A percentile compares a stretch with the other conserved stretches of the same genome.
Conservation (phyloP, 2,329 filamentous ascomycete species). For the Cryphonectria naterciae region DNA sequence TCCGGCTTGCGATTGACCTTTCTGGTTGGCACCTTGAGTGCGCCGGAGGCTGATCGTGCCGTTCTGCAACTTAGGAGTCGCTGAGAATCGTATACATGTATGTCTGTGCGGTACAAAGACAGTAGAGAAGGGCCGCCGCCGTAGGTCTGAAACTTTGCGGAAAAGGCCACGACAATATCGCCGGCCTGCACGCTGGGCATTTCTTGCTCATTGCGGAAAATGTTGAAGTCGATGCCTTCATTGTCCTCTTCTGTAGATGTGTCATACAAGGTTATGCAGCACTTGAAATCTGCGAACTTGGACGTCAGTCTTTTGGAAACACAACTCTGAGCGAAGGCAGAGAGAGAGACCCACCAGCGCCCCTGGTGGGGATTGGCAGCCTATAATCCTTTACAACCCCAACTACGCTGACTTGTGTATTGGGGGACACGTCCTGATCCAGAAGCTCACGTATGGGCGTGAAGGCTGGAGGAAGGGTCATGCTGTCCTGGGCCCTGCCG, state of each 20-base stretch:
- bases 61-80: not conserved
- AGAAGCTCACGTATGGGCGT: slow-evolving; percentile 47
- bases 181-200: slow-evolving; percentile 55
- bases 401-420: slow-evolving; percentile 59
- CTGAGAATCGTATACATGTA: slow-evolving; percentile 48
- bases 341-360: slow-evolving; percentile 49
- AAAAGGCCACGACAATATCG: slow-evolving; percentile 68
- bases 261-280: slow-evolving; percentile 65
- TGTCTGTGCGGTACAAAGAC: slow-evolving; percentile 45
- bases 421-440: slow-evolving; percentile 39
- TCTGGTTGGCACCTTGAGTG: slow-evolving; percentile 34
- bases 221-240: slow-evolving; percentile 53
- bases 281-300: slow-evolving; percentile 58
- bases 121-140: slow-evolving; percentile 46
- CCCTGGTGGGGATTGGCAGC: slow-evolving; percentile 53
- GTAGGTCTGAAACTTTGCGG: slow-evolving; percentile 55
- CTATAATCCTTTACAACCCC: slow-evolving; percentile 72
- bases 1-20: slow-evolving; percentile 29
- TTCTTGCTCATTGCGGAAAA: slow-evolving; percentile 59
- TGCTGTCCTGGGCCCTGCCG: slow-evolving; percentile 6
- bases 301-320: not conserved
- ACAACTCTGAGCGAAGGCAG: not conserved
- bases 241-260: slow-evolving; percentile 51
- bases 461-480: slow-evolving; percentile 46
- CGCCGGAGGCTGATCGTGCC: slow-evolving; percentile 29